These are phyloP conservation scores for Russula earlei DNA, from an alignment of 768 basidiomycete species.

Conservation along the genomic window DNA sequence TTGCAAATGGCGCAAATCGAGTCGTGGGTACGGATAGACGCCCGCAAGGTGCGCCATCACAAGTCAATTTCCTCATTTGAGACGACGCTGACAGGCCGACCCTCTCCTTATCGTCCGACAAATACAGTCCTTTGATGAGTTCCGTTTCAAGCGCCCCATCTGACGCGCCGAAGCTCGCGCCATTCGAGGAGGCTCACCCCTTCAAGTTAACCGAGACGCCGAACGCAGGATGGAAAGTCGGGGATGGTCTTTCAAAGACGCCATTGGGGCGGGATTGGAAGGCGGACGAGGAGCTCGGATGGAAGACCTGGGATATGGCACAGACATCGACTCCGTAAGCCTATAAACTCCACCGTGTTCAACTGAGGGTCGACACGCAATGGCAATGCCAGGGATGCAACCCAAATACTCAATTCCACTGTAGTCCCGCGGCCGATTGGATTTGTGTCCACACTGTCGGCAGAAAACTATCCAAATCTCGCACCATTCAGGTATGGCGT, in stretches of 20 bases:
- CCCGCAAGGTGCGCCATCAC: neutral
- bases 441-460: constrained; percentile 51
- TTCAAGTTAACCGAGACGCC: constrained; percentile 33
- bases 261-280: constrained; percentile 25
- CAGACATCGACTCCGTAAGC: constrained; percentile 13
- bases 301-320: constrained; percentile 34
- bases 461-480: constrained; percentile 45
- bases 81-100: too few species aligned
- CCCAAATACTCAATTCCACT: constrained; percentile 46
- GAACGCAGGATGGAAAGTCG: constrained; percentile 36
- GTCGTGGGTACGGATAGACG: neutral
- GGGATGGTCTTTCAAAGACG: constrained; percentile 29
- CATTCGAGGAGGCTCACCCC: constrained; percentile 10
- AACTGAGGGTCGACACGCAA: constrained; percentile 10
- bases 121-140: neutral
- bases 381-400: constrained; percentile 27
- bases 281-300: constrained; percentile 28
- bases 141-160: neutral
- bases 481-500: constrained; percentile 52
- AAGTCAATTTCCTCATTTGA: neutral
- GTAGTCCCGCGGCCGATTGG: constrained; percentile 61
- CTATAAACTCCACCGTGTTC: too few species aligned
- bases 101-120: neutral
- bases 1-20: too few species aligned
- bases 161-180: neutral